Evolutionary conservation across 1,284 basidiomycete genomes (phyloP).

Genomic region (Leccinum griseonigrum): DNA sequence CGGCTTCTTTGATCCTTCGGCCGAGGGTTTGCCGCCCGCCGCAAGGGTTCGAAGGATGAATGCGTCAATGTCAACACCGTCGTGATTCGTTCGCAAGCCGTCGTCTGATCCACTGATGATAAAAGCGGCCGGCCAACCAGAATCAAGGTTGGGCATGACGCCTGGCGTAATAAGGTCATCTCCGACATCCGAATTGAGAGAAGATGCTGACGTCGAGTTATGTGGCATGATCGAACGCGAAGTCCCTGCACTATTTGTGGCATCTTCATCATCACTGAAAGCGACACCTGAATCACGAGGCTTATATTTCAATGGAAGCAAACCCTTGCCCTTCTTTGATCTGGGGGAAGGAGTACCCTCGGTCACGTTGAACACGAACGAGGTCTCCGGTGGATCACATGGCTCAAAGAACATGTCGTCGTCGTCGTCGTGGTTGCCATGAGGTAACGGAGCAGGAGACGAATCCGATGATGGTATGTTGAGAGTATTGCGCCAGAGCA

Average conservation of each 20-base stretch:
- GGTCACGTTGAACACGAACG: conserved; percentile 56
- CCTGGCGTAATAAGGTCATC: conserved; percentile 69
- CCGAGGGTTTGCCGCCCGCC: too few species aligned
- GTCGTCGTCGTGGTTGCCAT: conserved; percentile 40
- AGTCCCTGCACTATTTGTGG: conserved; percentile 30
- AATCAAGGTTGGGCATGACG: conserved; percentile 47
- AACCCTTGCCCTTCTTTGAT: conserved; percentile 37
- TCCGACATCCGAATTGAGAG: conserved; percentile 52
- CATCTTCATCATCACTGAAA: conserved; percentile 59
- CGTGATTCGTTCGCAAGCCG: conserved; percentile 23
- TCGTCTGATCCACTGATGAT: conserved; percentile 42
- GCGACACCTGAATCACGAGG: conserved; percentile 66
- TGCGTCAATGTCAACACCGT: too few species aligned
- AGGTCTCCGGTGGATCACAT: conserved; percentile 40
- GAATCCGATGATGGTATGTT: conserved; percentile 46
- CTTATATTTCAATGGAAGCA: conserved; percentile 65
- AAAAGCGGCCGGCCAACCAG: conserved; percentile 61
- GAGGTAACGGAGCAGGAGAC: conserved; percentile 38
- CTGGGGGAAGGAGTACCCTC: conserved; percentile 58
- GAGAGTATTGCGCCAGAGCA: conserved; percentile 46
- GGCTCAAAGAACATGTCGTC: conserved; percentile 60
- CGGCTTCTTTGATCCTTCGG: too few species aligned
- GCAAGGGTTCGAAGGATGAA: too few species aligned
- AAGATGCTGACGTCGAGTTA: conserved; percentile 57
- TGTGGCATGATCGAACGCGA: conserved; percentile 46